Evolutionary conservation across 2,329 filamentous ascomycete genomes (phyloP), one percentile per base, ranked within the genome.

Genomic region (Chalara sp.): DNA sequence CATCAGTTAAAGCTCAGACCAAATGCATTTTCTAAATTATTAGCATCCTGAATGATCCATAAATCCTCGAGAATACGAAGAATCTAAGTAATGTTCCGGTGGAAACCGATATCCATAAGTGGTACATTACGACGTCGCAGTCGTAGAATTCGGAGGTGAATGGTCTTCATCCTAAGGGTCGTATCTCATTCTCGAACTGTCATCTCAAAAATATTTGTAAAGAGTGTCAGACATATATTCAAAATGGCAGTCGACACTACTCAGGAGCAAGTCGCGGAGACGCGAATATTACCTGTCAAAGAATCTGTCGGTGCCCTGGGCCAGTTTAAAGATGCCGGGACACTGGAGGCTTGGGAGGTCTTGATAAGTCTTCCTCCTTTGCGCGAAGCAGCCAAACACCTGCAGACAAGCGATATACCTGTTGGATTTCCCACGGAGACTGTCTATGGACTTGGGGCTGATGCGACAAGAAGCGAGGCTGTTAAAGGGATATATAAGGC

Each of bases 401-500:
- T 66, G 12, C 56, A 55, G 44, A 49, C 46, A 33, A 56, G 51
- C 30, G 56, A 44, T 4, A 67, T 72, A 35, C 93, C 93, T 5
- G 89, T 99, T 45, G 93, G 89, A 1, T 99, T 99, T 65, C 93
- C 93, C 1, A 99, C 93, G 0, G 93, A 99, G 71, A 99, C 93
- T 0, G 93, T 99, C 1, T 99, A 99, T 66, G 93, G 93, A 0
- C 78, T 99, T 6, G 93, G 90, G n/a, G 93, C 93, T 11, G 93
- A 97, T 71, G 93, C 93, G 8, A 97, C 91, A 30, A 81, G 89
- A 61, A 89, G 84, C 62, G 75, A 73, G 29, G 87, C 92, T 2
- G 92, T 97, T 6, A 83, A 79, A 63, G 91, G 90, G n/a, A 99
- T 99, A 58, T 99, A 93, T 68, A 76, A 81, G 28, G 90, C 89